Evolutionary conservation across 2,329 filamentous ascomycete genomes (phyloP), one percentile per base, ranked within the genome.

Genomic region (Stagonosporopsis vannaccii): DNA sequence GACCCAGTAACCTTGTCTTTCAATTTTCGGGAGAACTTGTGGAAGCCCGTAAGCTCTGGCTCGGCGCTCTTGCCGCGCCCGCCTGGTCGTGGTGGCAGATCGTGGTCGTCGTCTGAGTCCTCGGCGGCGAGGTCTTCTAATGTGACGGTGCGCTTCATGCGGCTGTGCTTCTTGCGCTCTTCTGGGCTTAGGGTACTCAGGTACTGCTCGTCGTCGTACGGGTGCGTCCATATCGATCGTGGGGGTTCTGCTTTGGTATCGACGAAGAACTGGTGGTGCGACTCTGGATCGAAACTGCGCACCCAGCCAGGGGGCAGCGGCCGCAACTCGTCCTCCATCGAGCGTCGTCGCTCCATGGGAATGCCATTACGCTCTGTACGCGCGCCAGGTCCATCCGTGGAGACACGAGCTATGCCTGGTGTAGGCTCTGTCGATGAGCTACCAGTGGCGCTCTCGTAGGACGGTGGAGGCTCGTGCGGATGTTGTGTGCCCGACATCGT

Each of bases 211-310:
- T 87, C 85, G 64, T 87, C 85, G 69, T 86, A 83, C 0, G 85
- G 85, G 66, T 87, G 85, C 40, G 81, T 78, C 85, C 85, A 87
- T 62, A 85, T 86, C 53, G 81, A 82, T 42, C 83, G 80, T 0
- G 84, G 84, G 0, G 85, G 85, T 12, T 80, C 72, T 25, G 76
- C 71, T 26, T 65, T 80, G 1, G 84, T 87, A 71, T 87, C 82
- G 65, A 87, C 85, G 72, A 85, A 87, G 80, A 86, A 88, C 64
- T 87, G 85, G 65, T 87, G 85, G 17, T 80, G 68, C 12, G 77
- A 78, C 47, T 81, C 65, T 0, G 79, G 68, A 66, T 88, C 85
- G 69, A 81, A 87, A 56, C 81, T 78, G 3, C 85, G 77, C 1
- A 86, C 74, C 85, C 85, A 87, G 37, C 84, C 84, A 13, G 71